These are phyloP conservation scores for Colletotrichum sp. DNA, from an alignment of 2,329 filamentous ascomycete species.

Conservation along the genomic window DNA sequence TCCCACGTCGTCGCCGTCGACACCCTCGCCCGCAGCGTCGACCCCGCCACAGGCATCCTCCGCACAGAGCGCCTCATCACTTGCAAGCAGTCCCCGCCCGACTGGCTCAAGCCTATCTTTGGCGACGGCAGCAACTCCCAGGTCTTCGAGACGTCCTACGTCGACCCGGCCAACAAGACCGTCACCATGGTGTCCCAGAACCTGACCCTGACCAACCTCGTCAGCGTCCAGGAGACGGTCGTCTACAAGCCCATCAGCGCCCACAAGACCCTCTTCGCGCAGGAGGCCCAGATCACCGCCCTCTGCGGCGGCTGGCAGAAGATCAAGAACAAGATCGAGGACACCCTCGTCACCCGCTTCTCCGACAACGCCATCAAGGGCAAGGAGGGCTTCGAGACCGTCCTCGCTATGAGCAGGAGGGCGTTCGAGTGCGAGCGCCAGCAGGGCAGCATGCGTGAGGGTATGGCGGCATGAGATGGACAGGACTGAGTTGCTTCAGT, in stretches of 20 bases:
- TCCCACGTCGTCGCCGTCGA: constrained; percentile 96
- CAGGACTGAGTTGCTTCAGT: background rate
- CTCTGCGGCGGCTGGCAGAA: constrained; percentile 97
- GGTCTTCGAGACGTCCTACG: constrained; percentile 95
- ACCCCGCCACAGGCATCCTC: constrained; percentile 62
- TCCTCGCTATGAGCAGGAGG: constrained; percentile 89
- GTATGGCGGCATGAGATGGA: background rate
- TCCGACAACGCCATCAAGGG: constrained; percentile 90
- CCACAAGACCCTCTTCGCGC: constrained; percentile 78
- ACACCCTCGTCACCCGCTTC: constrained; percentile 87
- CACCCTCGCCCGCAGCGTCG: constrained; percentile 75
- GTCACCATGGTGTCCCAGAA: constrained; percentile 98
- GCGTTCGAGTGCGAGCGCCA: constrained; percentile 84
- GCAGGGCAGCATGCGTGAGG: constrained; percentile 15
- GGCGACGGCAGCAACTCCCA: constrained; percentile 78
- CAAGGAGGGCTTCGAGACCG: constrained; percentile 92
- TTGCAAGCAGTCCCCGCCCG: constrained; percentile 69
- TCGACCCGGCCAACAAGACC: constrained; percentile 81
- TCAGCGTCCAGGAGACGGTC: constrained; percentile 93
- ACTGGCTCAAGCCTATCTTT: constrained; percentile 82
- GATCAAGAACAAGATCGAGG: constrained; percentile 95
- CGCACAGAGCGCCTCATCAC: constrained; percentile 68
- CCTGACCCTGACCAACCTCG: constrained; percentile 87
- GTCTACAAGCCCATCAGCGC: constrained; percentile 71
- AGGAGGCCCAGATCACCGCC: constrained; percentile 91